A percentile compares a stretch with the other conserved stretches of the same genome.
These are phyloP conservation scores for Aegilops umbellulata DNA, from an alignment of 176 grass and related monocot genomes.

Conservation along the genomic window DNA sequence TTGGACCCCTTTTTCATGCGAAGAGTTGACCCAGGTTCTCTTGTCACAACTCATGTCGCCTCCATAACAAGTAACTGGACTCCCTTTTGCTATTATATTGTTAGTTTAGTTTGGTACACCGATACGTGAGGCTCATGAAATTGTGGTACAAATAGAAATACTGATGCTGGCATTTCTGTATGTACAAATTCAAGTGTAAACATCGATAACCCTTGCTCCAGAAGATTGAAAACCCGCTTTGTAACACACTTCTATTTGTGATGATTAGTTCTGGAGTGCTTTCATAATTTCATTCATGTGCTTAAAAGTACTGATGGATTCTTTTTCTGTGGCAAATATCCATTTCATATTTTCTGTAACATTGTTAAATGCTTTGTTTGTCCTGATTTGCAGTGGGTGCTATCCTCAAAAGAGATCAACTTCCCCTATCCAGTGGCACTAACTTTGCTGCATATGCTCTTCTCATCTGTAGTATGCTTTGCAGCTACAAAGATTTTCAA, in stretches of 20 bases:
- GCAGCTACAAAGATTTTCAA: slow-evolving; percentile 86
- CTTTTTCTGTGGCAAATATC: neutral
- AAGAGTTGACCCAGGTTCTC: slow-evolving; percentile 25
- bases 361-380: slow-evolving; percentile 28
- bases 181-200: neutral
- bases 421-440: slow-evolving; percentile 99
- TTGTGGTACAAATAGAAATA: neutral
- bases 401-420: slow-evolving; percentile 96
- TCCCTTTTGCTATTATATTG: neutral
- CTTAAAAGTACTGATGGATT: neutral
- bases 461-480: slow-evolving; percentile 95
- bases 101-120: neutral
- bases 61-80: slow-evolving; percentile 1
- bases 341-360: neutral
- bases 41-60: neutral
- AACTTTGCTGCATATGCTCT: slow-evolving; percentile 94
- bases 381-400: slow-evolving; percentile 74
- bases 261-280: neutral
- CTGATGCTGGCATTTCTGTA: neutral
- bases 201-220: neutral
- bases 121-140: neutral
- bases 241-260: neutral
- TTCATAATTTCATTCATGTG: neutral
- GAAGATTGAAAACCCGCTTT: neutral
- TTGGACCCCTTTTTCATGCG: neutral